phyloP scores from a whole-genome alignment of 768 basidiomycete genomes.

The Chlorophyllum brunneum region DNA sequence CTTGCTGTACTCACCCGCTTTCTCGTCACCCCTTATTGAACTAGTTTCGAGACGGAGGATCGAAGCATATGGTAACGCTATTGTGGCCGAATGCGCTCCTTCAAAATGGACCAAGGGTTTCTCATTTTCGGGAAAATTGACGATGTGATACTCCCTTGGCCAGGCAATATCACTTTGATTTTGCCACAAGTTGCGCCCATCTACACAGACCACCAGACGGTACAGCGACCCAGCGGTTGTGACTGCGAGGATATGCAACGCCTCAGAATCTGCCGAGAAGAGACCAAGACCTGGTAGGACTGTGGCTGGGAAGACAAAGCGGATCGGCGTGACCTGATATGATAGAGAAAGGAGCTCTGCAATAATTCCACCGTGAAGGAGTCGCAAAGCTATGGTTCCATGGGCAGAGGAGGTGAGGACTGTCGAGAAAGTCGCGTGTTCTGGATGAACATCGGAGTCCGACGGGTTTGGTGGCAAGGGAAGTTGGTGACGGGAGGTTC shows the following conservation, averaged over 20 bases:
- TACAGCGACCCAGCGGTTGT: slow-evolving; percentile 70
- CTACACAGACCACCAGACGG: slow-evolving; percentile 63
- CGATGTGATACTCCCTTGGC: slow-evolving; percentile 67
- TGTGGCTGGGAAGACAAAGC: slow-evolving; percentile 73
- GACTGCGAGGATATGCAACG: slow-evolving; percentile 69
- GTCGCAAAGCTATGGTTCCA: slow-evolving; percentile 68
- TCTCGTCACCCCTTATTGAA: slow-evolving; percentile 45
- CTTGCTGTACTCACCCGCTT: slow-evolving; percentile 48
- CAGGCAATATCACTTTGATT: slow-evolving; percentile 49
- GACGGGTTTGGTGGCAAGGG: slow-evolving; percentile 41
- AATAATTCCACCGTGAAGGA: slow-evolving; percentile 70
- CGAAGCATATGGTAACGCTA: slow-evolving; percentile 57
- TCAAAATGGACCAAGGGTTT: slow-evolving; percentile 58
- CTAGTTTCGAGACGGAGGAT: slow-evolving; percentile 70
- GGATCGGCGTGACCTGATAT: slow-evolving; percentile 58
- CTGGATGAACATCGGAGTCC: slow-evolving; percentile 47
- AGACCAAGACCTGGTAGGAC: slow-evolving; percentile 64
- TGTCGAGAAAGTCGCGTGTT: slow-evolving; percentile 71
- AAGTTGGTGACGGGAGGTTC: slow-evolving; percentile 54
- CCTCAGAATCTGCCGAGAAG: slow-evolving; percentile 47
- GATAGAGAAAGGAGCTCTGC: slow-evolving; percentile 77
- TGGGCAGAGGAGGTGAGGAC: slow-evolving; percentile 52
- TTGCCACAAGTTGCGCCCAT: slow-evolving; percentile 54
- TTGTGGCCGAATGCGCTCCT: slow-evolving; percentile 60
- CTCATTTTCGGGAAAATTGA: slow-evolving; percentile 40